Evolutionary conservation across 306 rosid genomes (phyloP).

Genomic region (Coriaria nepalensis): DNA sequence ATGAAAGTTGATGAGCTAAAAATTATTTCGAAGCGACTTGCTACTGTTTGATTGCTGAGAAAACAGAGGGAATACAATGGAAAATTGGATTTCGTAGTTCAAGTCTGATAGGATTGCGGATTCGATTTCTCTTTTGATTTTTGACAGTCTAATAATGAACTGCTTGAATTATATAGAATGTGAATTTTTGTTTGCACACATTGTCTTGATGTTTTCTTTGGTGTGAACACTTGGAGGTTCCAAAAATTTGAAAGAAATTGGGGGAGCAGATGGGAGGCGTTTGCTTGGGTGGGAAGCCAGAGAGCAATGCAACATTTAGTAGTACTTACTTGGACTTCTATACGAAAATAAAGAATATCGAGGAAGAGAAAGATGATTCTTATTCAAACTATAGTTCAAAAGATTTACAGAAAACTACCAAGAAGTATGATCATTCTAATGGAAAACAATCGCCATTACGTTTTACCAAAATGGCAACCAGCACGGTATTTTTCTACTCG

Average conservation of each 20-base stretch:
- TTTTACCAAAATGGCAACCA: too few relatives aligned
- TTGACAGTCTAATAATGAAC: not conserved
- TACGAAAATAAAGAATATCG: slow-evolving; percentile 35
- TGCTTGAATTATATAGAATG: not conserved
- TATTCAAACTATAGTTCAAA: too few relatives aligned
- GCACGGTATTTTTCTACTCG: too few relatives aligned
- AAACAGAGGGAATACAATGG: not conserved
- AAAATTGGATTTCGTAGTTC: not conserved
- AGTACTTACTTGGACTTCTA: slow-evolving; percentile 27
- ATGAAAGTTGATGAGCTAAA: too few relatives aligned
- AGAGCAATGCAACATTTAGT: slow-evolving; percentile 19
- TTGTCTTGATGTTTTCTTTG: not conserved
- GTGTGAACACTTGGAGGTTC: not conserved
- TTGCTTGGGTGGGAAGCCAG: slow-evolving; percentile 48
- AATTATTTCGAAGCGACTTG: too few relatives aligned
- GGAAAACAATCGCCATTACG: too few relatives aligned
- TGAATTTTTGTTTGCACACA: not conserved
- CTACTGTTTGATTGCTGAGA: slow-evolving; percentile 4
- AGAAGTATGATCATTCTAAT: too few relatives aligned
- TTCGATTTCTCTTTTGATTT: not conserved
- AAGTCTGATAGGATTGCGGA: not conserved
- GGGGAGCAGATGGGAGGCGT: slow-evolving; percentile 57
- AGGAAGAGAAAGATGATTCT: slow-evolving; percentile 15
- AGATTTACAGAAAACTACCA: too few relatives aligned
- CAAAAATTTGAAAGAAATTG: not conserved